Evolutionary conservation across 257 asterid species (phyloP).

Genomic region (Fraxinus anomala): DNA sequence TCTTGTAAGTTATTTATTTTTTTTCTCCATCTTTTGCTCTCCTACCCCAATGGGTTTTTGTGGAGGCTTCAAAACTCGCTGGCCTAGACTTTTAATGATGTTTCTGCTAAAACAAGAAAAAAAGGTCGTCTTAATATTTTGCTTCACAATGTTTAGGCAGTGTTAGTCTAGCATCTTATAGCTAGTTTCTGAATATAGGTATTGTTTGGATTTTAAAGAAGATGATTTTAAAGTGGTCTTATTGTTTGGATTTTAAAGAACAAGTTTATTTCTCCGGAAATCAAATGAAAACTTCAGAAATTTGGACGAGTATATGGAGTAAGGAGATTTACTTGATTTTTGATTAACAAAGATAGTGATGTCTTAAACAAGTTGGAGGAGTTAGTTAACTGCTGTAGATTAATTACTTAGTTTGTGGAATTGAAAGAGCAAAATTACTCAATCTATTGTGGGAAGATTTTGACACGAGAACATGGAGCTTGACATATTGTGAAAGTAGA

Average conservation of each 20-base stretch:
- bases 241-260: too few relatives aligned
- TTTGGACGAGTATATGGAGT: not conserved
- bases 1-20: slow-evolving; percentile 55
- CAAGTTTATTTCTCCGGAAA: not conserved
- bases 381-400: not conserved
- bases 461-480: not conserved
- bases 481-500: not conserved
- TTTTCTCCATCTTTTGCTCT: not conserved
- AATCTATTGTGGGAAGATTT: not conserved
- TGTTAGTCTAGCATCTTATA: not conserved
- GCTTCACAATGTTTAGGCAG: not conserved
- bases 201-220: too few relatives aligned
- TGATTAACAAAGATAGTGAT: not conserved
- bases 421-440: not conserved
- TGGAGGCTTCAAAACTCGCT: too few relatives aligned
- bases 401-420: not conserved
- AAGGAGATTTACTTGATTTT: not conserved
- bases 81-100: too few relatives aligned
- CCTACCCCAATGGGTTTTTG: not conserved
- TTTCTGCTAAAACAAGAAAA: too few relatives aligned
- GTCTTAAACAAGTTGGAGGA: not conserved
- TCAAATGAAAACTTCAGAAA: not conserved
- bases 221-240: too few relatives aligned
- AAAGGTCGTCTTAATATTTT: not conserved
- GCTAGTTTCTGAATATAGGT: not conserved